Evolutionary conservation across 495 filamentous ascomycete genomes (phyloP).

Genomic region (Hypomontagnella submonticulosa): DNA sequence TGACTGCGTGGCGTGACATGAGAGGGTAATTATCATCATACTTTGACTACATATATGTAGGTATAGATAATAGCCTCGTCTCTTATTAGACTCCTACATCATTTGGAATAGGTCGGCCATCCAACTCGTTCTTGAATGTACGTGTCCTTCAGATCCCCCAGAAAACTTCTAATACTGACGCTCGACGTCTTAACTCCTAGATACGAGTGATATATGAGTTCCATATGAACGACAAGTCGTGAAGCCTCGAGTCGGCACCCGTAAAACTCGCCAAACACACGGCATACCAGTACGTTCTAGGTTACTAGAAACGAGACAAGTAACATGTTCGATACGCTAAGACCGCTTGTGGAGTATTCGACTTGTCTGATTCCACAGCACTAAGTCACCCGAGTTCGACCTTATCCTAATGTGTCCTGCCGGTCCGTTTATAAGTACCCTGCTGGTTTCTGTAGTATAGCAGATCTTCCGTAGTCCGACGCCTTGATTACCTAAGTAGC

Average conservation of each 20-base stretch:
- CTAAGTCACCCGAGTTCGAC: constrained; percentile 22
- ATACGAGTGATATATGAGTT: constrained; percentile 3
- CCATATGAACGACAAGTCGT: constrained; percentile 12
- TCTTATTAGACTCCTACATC: constrained; percentile 18
- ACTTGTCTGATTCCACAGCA: constrained; percentile 17
- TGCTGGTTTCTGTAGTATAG: constrained; percentile 32
- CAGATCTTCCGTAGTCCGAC: constrained; percentile 33
- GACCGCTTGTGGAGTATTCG: constrained; percentile 30
- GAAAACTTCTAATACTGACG: background rate
- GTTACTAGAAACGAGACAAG: constrained; percentile 28
- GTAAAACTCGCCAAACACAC: constrained; percentile 7
- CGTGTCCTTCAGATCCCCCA: background rate
- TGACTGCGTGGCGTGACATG: constrained; percentile 36
- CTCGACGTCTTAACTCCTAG: constrained; percentile 7
- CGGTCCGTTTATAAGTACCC: constrained; percentile 11
- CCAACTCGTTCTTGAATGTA: constrained; percentile 1
- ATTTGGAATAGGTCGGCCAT: background rate
- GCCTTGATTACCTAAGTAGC: constrained; percentile 22
- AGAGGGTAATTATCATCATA: constrained; percentile 28
- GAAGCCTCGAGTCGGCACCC: background rate
- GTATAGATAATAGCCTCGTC: constrained; percentile 10
- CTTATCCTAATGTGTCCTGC: constrained; percentile 23
- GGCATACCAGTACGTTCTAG: constrained; percentile 12
- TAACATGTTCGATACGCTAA: constrained; percentile 36
- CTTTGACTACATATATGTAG: constrained; percentile 3